Evolutionary conservation across 768 basidiomycete genomes (phyloP).

Genomic region (Rhodotorula kratochvilovae): DNA sequence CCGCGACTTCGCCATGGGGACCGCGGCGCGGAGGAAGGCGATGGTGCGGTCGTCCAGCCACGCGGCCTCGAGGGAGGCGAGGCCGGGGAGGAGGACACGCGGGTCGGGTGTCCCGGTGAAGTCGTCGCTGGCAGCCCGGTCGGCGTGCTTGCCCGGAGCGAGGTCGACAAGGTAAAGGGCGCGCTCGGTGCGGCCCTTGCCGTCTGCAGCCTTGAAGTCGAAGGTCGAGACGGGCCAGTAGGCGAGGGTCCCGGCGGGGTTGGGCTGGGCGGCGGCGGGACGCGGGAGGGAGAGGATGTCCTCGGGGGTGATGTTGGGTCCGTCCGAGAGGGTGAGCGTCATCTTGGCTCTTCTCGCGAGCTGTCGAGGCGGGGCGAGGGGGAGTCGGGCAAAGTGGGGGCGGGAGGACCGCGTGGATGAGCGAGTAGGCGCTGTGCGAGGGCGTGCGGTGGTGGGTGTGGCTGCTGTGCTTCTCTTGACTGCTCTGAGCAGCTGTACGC

Average conservation of each 20-base stretch:
- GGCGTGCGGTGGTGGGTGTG: too few relatives aligned
- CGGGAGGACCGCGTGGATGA: too few relatives aligned
- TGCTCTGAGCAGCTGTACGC: too few relatives aligned
- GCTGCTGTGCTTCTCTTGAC: too few relatives aligned
- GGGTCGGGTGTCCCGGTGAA: not conserved
- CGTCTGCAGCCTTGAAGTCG: constrained; percentile 5
- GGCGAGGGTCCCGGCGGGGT: constrained; percentile 26
- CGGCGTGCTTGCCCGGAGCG: not conserved
- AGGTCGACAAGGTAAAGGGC: constrained; percentile 23
- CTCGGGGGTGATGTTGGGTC: constrained; percentile 17
- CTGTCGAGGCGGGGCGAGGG: not conserved
- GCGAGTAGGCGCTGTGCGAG: too few relatives aligned
- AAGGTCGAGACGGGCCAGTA: constrained; percentile 33
- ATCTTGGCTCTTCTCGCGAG: not conserved
- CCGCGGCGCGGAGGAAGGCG: constrained; percentile 28
- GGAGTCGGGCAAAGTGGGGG: not conserved
- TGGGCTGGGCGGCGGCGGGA: constrained; percentile 14
- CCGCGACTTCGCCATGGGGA: not conserved
- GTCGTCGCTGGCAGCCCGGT: not conserved
- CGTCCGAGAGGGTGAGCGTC: not conserved
- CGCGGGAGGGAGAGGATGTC: constrained; percentile 39
- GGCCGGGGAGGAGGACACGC: constrained; percentile 13
- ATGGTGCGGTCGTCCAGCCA: constrained; percentile 42
- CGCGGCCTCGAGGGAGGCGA: constrained; percentile 21
- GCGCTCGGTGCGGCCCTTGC: constrained; percentile 5